A percentile compares a stretch with the other conserved stretches of the same genome.
Evolutionary conservation across 305 asterid genomes (phyloP).

Genomic region (Solanum hybrid): DNA sequence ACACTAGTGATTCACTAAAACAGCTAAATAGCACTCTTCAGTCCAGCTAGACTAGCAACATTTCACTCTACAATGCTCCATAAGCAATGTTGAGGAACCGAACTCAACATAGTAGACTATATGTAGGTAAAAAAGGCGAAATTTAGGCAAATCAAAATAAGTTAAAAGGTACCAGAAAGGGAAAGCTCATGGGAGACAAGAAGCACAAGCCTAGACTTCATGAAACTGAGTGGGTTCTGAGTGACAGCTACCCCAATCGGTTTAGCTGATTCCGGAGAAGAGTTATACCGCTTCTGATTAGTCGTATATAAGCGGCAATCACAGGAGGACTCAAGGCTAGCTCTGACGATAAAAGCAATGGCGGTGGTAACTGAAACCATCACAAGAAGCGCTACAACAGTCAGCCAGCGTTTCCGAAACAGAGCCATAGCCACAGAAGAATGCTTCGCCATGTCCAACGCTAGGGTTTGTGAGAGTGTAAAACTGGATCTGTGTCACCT

Average conservation of each 20-base stretch:
- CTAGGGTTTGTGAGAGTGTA: conserved; percentile 3
- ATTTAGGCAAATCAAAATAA: not conserved
- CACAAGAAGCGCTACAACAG: conserved; percentile 33
- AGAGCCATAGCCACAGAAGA: conserved; percentile 15
- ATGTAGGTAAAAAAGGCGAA: not conserved
- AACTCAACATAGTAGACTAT: not conserved
- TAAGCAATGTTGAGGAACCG: not conserved
- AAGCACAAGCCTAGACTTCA: conserved; percentile 80
- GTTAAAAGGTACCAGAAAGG: conserved; percentile 57
- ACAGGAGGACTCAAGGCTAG: conserved; percentile 17
- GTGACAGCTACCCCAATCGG: conserved; percentile 12
- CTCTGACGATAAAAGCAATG: conserved; percentile 29
- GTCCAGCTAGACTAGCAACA: not conserved
- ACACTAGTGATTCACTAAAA: not conserved
- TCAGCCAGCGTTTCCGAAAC: conserved; percentile 49
- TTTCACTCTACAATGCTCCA: not conserved
- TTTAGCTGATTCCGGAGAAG: conserved; percentile 11
- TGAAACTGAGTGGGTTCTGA: conserved; percentile 61
- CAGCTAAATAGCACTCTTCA: not conserved
- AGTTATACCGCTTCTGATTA: conserved; percentile 10
- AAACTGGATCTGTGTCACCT: conserved; percentile 11
- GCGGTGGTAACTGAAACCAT: conserved; percentile 55
- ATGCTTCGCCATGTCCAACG: conserved; percentile 43
- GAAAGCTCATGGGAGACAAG: conserved; percentile 95
- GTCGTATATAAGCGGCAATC: conserved; percentile 15